Evolutionary conservation across 164 flowering plant genomes (phyloP), one percentile per base, ranked within the genome.

Genomic region (Stephania cephalantha): DNA sequence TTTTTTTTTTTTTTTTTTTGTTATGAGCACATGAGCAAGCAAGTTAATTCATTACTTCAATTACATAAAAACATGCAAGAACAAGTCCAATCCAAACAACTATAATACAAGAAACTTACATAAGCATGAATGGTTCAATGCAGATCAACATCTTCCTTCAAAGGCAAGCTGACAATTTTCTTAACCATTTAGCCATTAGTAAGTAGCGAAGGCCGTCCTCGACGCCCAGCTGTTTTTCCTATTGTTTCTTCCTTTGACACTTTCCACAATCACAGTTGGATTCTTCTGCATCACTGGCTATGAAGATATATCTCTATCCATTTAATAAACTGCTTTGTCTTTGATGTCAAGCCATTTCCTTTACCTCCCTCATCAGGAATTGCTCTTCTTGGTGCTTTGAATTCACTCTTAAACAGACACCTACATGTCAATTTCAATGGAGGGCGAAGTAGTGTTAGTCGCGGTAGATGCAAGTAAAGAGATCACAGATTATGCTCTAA

Each of bases 391-490:
- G 63, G 6, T 2, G 64, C 64, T 15, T 58, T 58, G 64, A 63
- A 63, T 5, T 18, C 20, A 63, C 66, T 50, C 15, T 50, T 18
- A 63, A 4, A 35, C 20, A 63, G 9, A 15, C 6, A 63, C 0
- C 66, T 63, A 17, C 9, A 63, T 30, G 6, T 65, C 29, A 29
- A 30, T 20, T 18, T 48, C 45, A 72, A 78, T 81, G 81, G 75
- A 50, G 29, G 71, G 81, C 30, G 78, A 79, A 22, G 85, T 81
- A 75, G 81, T 80, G n/a, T 9, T 84, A 42, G 83, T 84, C 35
- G 83, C 85, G 52, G 79, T 84, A 42, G 85, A 84, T 75, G 86
- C 82, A 31, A 82, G 79, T 73, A 82, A 77, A 70, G 86, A 84
- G 75, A 79, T 84, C 48, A 82, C 83, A 45, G 86, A 77, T 55